These are phyloP conservation scores for Trematosphaeria pertusa DNA, from an alignment of 2,329 filamentous ascomycete genomes.

Conservation along the genomic window DNA sequence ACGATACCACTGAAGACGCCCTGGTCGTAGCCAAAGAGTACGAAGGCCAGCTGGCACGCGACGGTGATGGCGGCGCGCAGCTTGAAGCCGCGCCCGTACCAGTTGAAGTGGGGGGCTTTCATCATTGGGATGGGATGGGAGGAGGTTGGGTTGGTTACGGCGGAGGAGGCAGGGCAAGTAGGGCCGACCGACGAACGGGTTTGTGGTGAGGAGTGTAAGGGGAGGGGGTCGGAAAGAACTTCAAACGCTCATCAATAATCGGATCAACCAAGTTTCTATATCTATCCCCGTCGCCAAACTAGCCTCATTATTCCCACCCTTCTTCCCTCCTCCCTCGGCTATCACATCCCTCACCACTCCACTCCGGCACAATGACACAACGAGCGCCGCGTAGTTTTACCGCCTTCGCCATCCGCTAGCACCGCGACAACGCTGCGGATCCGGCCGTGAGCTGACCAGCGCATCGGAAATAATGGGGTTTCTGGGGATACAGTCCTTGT, in stretches of 20 bases:
- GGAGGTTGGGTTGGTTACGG: background rate
- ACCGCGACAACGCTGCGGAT: background rate
- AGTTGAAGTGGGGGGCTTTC: conserved; percentile 31
- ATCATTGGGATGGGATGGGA: conserved; percentile 23
- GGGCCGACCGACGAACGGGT: background rate
- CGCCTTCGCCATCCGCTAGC: too few species aligned
- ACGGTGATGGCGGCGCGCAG: conserved; percentile 37
- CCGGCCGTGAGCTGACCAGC: background rate
- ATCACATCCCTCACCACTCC: too few species aligned
- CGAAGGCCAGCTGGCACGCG: conserved; percentile 39
- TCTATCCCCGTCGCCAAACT: too few species aligned
- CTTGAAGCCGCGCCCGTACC: conserved; percentile 35
- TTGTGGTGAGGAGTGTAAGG: too few species aligned
- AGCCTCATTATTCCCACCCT: too few species aligned
- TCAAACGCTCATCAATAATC: too few species aligned
- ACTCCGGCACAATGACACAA: too few species aligned
- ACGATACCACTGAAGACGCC: conserved; percentile 51
- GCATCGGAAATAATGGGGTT: background rate
- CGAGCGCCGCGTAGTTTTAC: too few species aligned
- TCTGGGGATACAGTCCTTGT: background rate
- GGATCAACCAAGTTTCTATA: too few species aligned
- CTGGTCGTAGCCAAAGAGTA: conserved; percentile 47
- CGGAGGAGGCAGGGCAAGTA: background rate
- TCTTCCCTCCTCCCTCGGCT: too few species aligned
- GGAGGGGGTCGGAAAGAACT: too few species aligned